A percentile compares a stretch with the other conserved stretches of the same genome.
Evolutionary conservation across 495 filamentous ascomycete species (phyloP).

Genomic region (Xylaria palmicola): DNA sequence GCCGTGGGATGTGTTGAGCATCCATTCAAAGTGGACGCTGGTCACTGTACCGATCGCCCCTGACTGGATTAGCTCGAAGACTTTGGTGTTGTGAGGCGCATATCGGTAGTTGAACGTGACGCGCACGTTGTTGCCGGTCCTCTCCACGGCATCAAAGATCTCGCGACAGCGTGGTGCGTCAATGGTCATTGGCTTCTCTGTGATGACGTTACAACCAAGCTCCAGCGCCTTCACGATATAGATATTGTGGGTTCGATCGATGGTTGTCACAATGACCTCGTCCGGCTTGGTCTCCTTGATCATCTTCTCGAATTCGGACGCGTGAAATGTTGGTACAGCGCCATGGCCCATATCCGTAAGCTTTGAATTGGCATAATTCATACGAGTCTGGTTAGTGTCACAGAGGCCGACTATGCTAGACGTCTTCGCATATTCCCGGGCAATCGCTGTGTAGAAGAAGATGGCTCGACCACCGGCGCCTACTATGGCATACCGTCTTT

Average conservation of each 20-base stretch:
- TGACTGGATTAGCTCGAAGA: slow-evolving; percentile 46
- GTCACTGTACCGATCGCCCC: slow-evolving; percentile 54
- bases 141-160: slow-evolving; percentile 46
- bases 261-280: slow-evolving; percentile 58
- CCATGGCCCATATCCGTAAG: slow-evolving; percentile 35
- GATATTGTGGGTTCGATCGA: slow-evolving; percentile 56
- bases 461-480: slow-evolving; percentile 45
- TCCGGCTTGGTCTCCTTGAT: slow-evolving; percentile 52
- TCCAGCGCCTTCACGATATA: slow-evolving; percentile 57
- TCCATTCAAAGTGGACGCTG: slow-evolving; percentile 60
- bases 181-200: slow-evolving; percentile 62
- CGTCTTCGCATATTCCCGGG: slow-evolving; percentile 44
- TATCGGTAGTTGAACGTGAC: slow-evolving; percentile 55
- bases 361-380: slow-evolving; percentile 42
- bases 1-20: slow-evolving; percentile 59
- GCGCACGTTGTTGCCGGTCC: slow-evolving; percentile 38
- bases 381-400: slow-evolving; percentile 49
- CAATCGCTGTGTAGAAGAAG: slow-evolving; percentile 59
- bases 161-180: slow-evolving; percentile 52
- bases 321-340: slow-evolving; percentile 49
- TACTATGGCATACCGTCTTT: slow-evolving; percentile 44
- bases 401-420: slow-evolving; percentile 52
- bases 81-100: slow-evolving; percentile 51
- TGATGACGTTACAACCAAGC: slow-evolving; percentile 56
- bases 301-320: slow-evolving; percentile 54